Evolutionary conservation across 192 early-diverging fungal species (phyloP), one percentile per base, ranked within the genome.

Genomic region (Diversispora epigaea): DNA sequence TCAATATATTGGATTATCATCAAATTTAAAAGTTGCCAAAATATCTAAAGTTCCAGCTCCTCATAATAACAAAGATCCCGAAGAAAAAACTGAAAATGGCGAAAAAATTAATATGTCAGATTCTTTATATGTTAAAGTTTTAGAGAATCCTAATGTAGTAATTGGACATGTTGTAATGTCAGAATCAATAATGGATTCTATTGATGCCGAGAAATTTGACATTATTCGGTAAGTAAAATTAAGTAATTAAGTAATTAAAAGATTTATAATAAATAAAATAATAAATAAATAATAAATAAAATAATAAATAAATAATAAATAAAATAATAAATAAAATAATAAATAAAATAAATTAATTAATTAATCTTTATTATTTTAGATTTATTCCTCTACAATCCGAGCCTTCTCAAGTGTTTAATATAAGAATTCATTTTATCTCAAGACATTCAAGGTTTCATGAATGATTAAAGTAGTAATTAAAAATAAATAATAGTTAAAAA

Each of bases 121-220:
- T 21, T 68, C 76, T 5, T 61, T 85, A 4, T 88, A 65, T 70
- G 85, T 78, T 43, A 73, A 72, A 50, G 70, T 84, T 10, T 47
- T 80, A 11, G 17, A 78, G 3, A 79, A 79, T 1, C 68, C 46
- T 17, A 55, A 60, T 41, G 77, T 88, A 7, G 80, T 84, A 14
- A 19, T 73, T 1, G 78, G 79, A 12, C 87, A 88, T 80, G 79
- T 88, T 21, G 73, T 71, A 6, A 68, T 88, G 9, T 82, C 79
- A 15, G 78, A 79, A 21, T 67, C 77, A 47, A 78, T 85, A 1
- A 71, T 79, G 64, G 77, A 79, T 1, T 82, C 80, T 4, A 56
- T 88, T 63, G 83, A 85, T 32, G 60, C 78, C 0, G 79, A 85
- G 61, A 79, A 79, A 55, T 88, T 83, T 80, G 80, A 80, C 5